phyloP scores from a whole-genome alignment of 306 rosid genomes.

The Medicago ruthenica region DNA sequence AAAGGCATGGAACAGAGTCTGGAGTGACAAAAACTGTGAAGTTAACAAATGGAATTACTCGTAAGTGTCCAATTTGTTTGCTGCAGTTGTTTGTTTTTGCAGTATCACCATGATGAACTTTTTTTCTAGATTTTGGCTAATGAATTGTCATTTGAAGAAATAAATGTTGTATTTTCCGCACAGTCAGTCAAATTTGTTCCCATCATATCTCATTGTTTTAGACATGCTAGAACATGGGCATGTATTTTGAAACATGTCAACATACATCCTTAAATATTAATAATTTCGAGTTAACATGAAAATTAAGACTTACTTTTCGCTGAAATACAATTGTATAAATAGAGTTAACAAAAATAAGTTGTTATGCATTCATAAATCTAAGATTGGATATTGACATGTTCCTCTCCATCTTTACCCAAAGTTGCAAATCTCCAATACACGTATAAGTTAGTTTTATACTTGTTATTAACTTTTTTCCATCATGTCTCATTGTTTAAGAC shows the following conservation, averaged over 20 bases:
- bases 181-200: neutral
- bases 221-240: slow-evolving; percentile 7
- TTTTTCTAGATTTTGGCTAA: slow-evolving; percentile 34
- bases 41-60: slow-evolving; percentile 42
- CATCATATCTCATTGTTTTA: slow-evolving; percentile 27
- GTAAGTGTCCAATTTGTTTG: slow-evolving; percentile 52
- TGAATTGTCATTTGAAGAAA: slow-evolving; percentile 32
- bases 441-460: slow-evolving; percentile 3
- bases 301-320: neutral
- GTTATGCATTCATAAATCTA: slow-evolving; percentile 14
- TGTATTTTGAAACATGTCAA: slow-evolving; percentile 12
- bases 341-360: neutral
- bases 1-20: slow-evolving; percentile 57
- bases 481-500: neutral
- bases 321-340: neutral
- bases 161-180: slow-evolving; percentile 8
- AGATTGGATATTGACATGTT: slow-evolving; percentile 5
- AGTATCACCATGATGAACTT: slow-evolving; percentile 25
- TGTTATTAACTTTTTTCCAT: too few relatives aligned
- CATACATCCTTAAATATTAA: slow-evolving; percentile 16
- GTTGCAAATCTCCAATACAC: slow-evolving; percentile 8
- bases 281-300: neutral
- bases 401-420: neutral
- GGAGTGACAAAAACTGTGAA: slow-evolving; percentile 54
- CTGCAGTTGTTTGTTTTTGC: slow-evolving; percentile 26